Evolutionary conservation across 495 filamentous ascomycete genomes (phyloP).

Genomic region (Daldinia childiae): DNA sequence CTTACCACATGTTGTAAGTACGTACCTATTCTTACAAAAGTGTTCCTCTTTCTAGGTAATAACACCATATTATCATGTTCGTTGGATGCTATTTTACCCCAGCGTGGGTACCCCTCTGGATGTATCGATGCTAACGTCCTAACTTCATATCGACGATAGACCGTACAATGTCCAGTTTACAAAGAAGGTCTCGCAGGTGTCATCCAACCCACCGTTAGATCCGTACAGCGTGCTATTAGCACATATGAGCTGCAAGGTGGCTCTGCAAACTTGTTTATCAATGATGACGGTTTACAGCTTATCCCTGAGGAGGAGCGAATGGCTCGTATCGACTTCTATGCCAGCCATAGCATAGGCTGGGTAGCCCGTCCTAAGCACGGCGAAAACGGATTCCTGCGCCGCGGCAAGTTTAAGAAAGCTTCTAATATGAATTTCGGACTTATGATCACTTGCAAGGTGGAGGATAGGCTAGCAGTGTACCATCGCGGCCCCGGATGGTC

Average conservation of each 20-base stretch:
- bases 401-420: constrained; percentile 78
- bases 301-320: constrained; percentile 71
- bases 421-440: constrained; percentile 88
- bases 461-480: constrained; percentile 69
- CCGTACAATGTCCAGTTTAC: constrained; percentile 77
- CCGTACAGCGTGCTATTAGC: constrained; percentile 76
- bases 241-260: constrained; percentile 84
- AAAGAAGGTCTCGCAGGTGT: constrained; percentile 73
- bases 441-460: constrained; percentile 77
- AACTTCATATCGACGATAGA: constrained; percentile 42
- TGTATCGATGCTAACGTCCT: constrained; percentile 3
- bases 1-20: constrained; percentile 67
- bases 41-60: too few relatives aligned
- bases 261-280: constrained; percentile 82
- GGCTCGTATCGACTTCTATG: constrained; percentile 72
- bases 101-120: background rate
- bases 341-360: constrained; percentile 83
- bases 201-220: constrained; percentile 74
- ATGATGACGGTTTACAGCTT: constrained; percentile 81
- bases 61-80: background rate
- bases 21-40: too few relatives aligned
- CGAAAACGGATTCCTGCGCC: constrained; percentile 68
- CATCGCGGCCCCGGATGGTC: constrained; percentile 69
- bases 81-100: background rate
- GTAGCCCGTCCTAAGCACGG: constrained; percentile 73